Evolutionary conservation across 257 asterid species (phyloP).

Genomic region (Ligustrum vulgare): DNA sequence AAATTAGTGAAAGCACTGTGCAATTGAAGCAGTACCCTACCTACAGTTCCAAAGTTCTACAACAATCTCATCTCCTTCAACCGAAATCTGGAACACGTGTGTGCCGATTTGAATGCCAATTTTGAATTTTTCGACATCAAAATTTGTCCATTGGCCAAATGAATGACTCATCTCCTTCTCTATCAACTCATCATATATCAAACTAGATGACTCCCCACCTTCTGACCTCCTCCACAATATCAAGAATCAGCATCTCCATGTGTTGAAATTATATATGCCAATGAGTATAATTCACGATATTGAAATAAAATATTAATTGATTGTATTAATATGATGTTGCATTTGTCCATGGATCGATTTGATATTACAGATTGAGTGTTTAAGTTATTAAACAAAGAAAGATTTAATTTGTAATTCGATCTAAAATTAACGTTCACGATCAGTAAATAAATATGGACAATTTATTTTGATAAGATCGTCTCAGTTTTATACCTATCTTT

Average conservation of each 20-base stretch:
- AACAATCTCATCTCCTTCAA: constrained; percentile 76
- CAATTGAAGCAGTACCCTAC: neutral
- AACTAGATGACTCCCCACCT: constrained; percentile 58
- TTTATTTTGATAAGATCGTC: too few species aligned
- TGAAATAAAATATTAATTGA: too few species aligned
- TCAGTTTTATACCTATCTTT: too few species aligned
- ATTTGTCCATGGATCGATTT: too few species aligned
- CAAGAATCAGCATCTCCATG: constrained; percentile 47
- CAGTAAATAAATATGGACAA: too few species aligned
- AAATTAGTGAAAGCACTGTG: constrained; percentile 2
- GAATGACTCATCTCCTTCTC: constrained; percentile 71
- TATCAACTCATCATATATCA: constrained; percentile 52
- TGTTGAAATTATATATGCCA: too few species aligned
- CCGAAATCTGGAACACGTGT: constrained; percentile 50
- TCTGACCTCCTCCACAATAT: constrained; percentile 56
- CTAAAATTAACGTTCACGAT: too few species aligned
- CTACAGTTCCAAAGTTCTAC: constrained; percentile 41
- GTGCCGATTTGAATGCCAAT: constrained; percentile 59
- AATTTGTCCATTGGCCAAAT: constrained; percentile 62
- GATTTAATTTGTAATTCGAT: too few species aligned
- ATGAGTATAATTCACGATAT: too few species aligned
- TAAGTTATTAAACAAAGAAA: too few species aligned
- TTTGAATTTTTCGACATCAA: constrained; percentile 59
- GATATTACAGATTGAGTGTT: too few species aligned
- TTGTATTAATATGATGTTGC: too few species aligned